phyloP scores from a whole-genome alignment of 192 early-diverging fungal genomes.

The Podila epigama region DNA sequence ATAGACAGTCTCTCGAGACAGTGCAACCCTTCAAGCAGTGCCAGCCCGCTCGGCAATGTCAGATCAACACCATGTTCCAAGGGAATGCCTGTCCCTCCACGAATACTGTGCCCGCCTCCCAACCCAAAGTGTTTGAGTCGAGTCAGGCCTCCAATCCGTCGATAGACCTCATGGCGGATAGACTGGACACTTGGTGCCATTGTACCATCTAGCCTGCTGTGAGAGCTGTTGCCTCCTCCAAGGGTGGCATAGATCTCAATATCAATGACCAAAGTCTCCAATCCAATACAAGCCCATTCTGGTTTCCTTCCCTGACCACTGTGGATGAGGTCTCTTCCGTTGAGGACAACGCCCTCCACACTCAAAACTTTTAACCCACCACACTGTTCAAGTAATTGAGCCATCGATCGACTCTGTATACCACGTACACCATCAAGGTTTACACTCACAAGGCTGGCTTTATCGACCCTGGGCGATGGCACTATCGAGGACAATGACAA shows the following conservation, averaged over 20 bases:
- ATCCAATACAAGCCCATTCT: conserved; percentile 15
- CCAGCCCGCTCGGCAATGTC: conserved; percentile 28
- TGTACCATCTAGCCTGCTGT: not conserved
- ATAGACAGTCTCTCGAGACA: conserved; percentile 30
- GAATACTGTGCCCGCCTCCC: conserved; percentile 36
- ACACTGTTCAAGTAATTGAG: conserved; percentile 8
- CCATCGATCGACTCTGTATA: conserved; percentile 19
- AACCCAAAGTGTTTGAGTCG: conserved; percentile 20
- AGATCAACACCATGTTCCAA: conserved; percentile 22
- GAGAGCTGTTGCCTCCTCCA: not conserved
- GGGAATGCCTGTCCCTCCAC: conserved; percentile 3
- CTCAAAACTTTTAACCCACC: conserved; percentile 6
- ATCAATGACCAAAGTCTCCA: conserved; percentile 25
- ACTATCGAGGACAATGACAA: too few species aligned
- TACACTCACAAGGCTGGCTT: conserved; percentile 18
- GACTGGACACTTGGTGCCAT: not conserved
- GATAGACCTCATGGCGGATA: conserved; percentile 13
- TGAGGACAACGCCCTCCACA: conserved; percentile 34
- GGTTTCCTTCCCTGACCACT: not conserved
- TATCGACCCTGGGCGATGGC: too few species aligned
- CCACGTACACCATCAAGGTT: conserved; percentile 40
- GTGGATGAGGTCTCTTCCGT: conserved; percentile 17
- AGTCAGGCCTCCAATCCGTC: conserved; percentile 6
- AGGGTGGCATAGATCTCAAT: conserved; percentile 19
- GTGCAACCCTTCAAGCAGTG: not conserved